Base-by-base conservation (phyloP, 768 basidiomycete genomes). In the Agaricus bisporus region DNA sequence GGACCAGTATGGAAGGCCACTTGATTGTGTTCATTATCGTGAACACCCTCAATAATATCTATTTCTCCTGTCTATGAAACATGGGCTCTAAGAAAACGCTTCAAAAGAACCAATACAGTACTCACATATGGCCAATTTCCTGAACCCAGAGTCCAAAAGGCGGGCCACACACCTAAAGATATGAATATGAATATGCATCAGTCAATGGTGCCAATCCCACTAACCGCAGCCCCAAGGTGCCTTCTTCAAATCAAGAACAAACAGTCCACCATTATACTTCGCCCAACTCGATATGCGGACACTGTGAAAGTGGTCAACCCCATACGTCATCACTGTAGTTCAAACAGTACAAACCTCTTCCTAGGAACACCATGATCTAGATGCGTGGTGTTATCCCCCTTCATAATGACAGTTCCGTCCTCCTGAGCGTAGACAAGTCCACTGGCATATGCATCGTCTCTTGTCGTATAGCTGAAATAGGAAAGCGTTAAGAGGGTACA, bases 161-260 rank as follows among this genome's bases (percentile, higher is more conserved):
- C 86, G 18, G 90, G 91, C 91, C 91, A 92, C n/a, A 85, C 81
- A 61, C 78, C 87, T 88, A 22, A 22, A 4, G 22, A 22, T 22
- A 32, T 11, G 32, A 32, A 32, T 32, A 39, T 39, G 6, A 39
- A n/a, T n/a, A 48, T 8, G 32, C 32, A 32, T 32, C 32, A 11
- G 11, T 11, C 32, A 32, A 7, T 11, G 11, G 8, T 11, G 32
- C 11, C 32, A 6, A 32, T 2, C 32, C 5, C 11, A 68, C 79
- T 51, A 70, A 82, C 91, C 90, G 69, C 92, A 95, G 50, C 92
- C 93, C 81, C 86, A 91, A 0, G 92, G 92, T 43, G 91, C 91
- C 66, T 79, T 82, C 54, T 85, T 82, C 29, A 91, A 74, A 64
- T 95, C 92, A 22, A 95, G 73, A 55, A 95, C 78, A 63, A 94